Base-by-base conservation (phyloP, 2,329 filamentous ascomycete species). In the Stagonosporopsis rhizophila region DNA sequence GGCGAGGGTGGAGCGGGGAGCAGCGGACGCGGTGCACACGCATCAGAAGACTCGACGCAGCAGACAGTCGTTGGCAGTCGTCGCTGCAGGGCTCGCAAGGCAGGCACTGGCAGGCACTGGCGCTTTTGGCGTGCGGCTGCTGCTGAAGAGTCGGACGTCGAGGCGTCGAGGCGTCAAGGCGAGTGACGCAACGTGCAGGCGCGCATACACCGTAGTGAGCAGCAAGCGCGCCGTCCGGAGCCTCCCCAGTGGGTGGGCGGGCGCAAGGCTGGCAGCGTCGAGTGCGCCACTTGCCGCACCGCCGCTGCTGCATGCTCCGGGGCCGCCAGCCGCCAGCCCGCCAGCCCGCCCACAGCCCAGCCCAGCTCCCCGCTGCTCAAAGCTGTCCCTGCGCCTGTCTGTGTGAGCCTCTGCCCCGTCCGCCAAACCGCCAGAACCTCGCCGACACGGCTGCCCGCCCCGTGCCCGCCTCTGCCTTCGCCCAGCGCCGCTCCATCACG, bases 401-500 rank as follows among this genome's bases (percentile, higher is more conserved):
- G 17, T 14, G 14, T 8, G 15, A 17, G 17, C n/a, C n/a, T 11
- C 19, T 5, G 7, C 12, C 17, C 11, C 35, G 4, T 4, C 35
- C 17, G 35, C 17, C 11, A 4, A 7, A n/a, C 34, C n/a, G n/a
- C n/a, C n/a, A n/a, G n/a, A 15, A 8, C 34, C n/a, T 37, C 30
- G 34, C 34, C 34, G n/a, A n/a, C 39, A 20, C 23, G 52, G 41
- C 57, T 30, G 38, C 38, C 55, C 44, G 56, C 61, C 60, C 52
- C 69, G 56, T 30, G 38, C 38, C 55, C 44, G 56, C 61, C 60
- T 54, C 69, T 66, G 64, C 59, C 62, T 65, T 20, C 54, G 52
- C 56, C 55, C 40, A 39, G 46, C 49, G 47, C 52, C 64, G 60
- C 69, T 58, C 65, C 68, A 63, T 68, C 72, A 38, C 35, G 35